A percentile compares a stretch with the other conserved stretches of the same genome.
Conservation (phyloP, 2,329 filamentous ascomycete species). For the Fusarium sp. region DNA sequence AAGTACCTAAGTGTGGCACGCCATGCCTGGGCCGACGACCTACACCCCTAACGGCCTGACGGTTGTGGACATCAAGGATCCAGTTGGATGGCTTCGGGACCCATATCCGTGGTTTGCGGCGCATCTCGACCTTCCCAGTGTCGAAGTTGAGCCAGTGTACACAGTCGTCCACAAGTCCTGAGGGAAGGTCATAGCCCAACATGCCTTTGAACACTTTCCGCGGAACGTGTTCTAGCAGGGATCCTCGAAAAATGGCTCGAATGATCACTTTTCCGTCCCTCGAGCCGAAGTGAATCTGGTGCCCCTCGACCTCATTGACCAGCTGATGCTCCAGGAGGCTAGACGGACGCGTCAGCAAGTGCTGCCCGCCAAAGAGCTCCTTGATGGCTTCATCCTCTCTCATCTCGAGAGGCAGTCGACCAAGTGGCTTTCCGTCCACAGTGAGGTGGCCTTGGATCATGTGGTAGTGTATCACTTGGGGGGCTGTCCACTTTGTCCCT, state of each 20-base stretch:
- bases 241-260: conserved; percentile 46
- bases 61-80: conserved; percentile 46
- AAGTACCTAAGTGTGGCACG: background rate
- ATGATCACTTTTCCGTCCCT: conserved; percentile 56
- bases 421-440: conserved; percentile 50
- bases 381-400: conserved; percentile 56
- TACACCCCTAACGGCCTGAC: conserved; percentile 31
- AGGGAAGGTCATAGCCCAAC: conserved; percentile 61
- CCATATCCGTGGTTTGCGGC: conserved; percentile 55
- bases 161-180: conserved; percentile 61
- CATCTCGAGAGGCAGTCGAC: conserved; percentile 65
- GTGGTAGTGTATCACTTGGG: conserved; percentile 51
- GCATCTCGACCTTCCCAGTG: conserved; percentile 60
- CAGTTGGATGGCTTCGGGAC: conserved; percentile 43
- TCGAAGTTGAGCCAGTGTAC: conserved; percentile 70
- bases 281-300: conserved; percentile 66
- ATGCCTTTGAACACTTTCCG: conserved; percentile 43
- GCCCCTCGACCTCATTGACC: conserved; percentile 29
- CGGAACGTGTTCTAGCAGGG: conserved; percentile 51
- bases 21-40: conserved; percentile 5
- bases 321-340: conserved; percentile 63
- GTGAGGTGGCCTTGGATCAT: conserved; percentile 48
- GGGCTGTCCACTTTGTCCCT: background rate
- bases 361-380: conserved; percentile 66
- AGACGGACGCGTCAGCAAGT: conserved; percentile 66